phyloP scores from a whole-genome alignment of 257 asterid species.

The Solanum microdontum region DNA sequence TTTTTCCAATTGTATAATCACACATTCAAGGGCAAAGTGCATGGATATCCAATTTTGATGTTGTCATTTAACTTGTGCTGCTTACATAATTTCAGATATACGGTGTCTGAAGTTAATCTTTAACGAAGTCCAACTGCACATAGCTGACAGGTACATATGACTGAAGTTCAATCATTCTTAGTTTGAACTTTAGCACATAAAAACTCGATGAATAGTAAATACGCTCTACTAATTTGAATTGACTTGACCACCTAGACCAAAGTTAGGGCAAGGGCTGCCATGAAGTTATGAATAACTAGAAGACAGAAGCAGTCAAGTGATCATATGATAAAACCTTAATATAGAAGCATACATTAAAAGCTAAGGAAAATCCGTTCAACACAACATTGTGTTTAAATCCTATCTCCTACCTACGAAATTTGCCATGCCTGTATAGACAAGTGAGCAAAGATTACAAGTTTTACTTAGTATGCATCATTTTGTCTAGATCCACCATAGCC shows the following conservation, averaged over 20 bases:
- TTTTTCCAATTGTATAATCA: neutral
- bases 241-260: neutral
- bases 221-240: too few relatives aligned
- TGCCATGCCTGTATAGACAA: conserved; percentile 15
- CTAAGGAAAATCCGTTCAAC: neutral
- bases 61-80: too few relatives aligned
- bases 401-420: conserved; percentile 10
- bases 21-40: accelerated
- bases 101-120: too few relatives aligned
- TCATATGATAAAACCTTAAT: neutral
- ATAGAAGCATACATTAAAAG: neutral
- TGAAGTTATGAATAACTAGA: neutral
- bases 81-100: too few relatives aligned
- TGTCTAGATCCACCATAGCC: conserved; percentile 18
- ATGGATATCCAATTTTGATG: neutral
- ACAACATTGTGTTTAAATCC: neutral
- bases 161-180: too few relatives aligned
- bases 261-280: neutral
- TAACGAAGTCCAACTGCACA: too few relatives aligned
- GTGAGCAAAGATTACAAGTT: conserved; percentile 1
- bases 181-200: too few relatives aligned
- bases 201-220: too few relatives aligned
- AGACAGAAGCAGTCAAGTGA: neutral
- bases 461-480: conserved; percentile 21
- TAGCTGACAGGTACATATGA: too few relatives aligned